Conservation (phyloP, 2,329 filamentous ascomycete genomes). For the Colletotrichum chrysophilum region DNA sequence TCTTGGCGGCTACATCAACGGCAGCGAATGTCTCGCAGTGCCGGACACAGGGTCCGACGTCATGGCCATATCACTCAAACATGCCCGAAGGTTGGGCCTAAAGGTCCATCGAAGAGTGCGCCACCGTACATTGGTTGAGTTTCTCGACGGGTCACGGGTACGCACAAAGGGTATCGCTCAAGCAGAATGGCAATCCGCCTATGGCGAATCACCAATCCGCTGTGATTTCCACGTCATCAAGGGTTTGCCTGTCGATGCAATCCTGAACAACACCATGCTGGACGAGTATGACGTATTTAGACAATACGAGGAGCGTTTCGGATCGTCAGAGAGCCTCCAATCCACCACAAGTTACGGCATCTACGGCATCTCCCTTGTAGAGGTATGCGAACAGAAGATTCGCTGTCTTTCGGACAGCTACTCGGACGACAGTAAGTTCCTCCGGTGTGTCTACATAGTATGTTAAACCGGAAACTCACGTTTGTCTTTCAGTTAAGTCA, state of each 20-base stretch:
- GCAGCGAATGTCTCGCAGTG: too few relatives aligned
- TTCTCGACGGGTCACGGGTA: not conserved
- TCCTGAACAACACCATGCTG: rapidly evolving
- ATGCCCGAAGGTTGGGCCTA: rapidly evolving
- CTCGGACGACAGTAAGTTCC: not conserved
- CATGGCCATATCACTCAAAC: not conserved
- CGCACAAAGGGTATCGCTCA: not conserved
- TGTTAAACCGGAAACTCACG: too few relatives aligned
- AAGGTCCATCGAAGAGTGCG: too few relatives aligned
- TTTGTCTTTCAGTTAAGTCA: not conserved
- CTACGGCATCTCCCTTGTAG: not conserved
- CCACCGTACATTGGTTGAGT: too few relatives aligned
- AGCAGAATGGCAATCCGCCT: not conserved
- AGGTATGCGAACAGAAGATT: not conserved
- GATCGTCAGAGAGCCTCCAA: not conserved
- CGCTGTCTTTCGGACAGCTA: not conserved
- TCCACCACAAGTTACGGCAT: rapidly evolving
- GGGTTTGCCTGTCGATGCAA: not conserved
- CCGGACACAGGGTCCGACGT: too few relatives aligned
- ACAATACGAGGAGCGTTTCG: rapidly evolving
- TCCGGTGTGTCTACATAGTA: too few relatives aligned
- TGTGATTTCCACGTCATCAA: not conserved
- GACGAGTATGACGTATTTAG: not conserved
- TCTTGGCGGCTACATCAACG: too few relatives aligned
- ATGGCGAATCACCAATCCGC: rapidly evolving